These are phyloP conservation scores for Ceriops tagal DNA, from an alignment of 345 rosid species.

Conservation along the genomic window DNA sequence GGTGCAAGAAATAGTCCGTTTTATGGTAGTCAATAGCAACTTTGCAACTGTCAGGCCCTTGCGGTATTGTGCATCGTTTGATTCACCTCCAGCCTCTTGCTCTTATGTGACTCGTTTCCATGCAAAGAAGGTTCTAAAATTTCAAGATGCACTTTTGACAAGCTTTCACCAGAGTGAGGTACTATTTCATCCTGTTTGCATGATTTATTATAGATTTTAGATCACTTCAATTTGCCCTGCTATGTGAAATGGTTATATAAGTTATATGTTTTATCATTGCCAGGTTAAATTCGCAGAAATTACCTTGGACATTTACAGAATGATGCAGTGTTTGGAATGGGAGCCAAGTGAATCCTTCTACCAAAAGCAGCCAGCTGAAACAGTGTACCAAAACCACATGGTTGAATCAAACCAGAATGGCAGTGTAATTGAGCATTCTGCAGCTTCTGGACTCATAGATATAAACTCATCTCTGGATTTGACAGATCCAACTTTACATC, in stretches of 20 bases:
- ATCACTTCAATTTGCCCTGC: not conserved
- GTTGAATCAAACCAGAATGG: constrained; percentile 73
- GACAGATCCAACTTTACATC: constrained; percentile 70
- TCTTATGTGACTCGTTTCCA: constrained; percentile 76
- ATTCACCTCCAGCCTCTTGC: constrained; percentile 68
- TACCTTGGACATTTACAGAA: constrained; percentile 80
- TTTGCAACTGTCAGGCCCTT: constrained; percentile 60
- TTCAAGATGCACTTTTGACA: constrained; percentile 74
- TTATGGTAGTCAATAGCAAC: constrained; percentile 43
- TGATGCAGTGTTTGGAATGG: constrained; percentile 98
- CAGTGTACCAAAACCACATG: constrained; percentile 12
- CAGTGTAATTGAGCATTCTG: constrained; percentile 59
- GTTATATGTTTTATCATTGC: constrained; percentile 18
- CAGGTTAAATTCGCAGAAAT: constrained; percentile 96
- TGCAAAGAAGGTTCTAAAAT: constrained; percentile 74
- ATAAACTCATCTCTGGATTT: constrained; percentile 64
- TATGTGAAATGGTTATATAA: constrained; percentile 1
- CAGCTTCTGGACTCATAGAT: constrained; percentile 77
- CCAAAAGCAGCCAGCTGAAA: constrained; percentile 42
- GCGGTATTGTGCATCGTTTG: constrained; percentile 62
- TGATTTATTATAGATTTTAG: constrained; percentile 5
- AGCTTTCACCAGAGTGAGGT: constrained; percentile 92
- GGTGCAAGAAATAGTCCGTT: constrained; percentile 73
- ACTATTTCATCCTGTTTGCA: not conserved
- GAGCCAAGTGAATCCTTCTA: constrained; percentile 78